Evolutionary conservation across 805 yeast species (phyloP), one percentile per base, ranked within the genome.

Genomic region (Debaryomyces tyrocola): DNA sequence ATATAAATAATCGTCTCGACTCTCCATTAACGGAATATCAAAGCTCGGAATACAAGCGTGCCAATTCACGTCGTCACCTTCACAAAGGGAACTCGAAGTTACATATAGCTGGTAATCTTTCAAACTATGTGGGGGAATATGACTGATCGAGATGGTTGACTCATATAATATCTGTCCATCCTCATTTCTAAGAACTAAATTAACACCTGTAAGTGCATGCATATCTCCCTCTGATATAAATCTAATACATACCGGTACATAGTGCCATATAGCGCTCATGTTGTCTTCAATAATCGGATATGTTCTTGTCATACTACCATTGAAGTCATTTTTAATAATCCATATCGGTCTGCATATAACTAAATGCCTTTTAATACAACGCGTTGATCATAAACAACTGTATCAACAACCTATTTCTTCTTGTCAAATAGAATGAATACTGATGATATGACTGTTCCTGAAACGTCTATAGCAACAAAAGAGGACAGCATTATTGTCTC

Each of bases 151-250:
- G 5, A 63, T 29, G 11, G 52, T 52, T 35, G 51, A 55, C 39
- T 55, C 56, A 2, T 34, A n/a, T 12, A 45, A 33, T 6, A 43
- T 33, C 8, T 14, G 12, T 14, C 28, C 33, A n/a, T 12, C 20
- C 10, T 24, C 10, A 7, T 44, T 46, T 14, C 20, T 29, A 10
- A 43, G 39, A 6, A 52, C 50, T 11, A 62, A 28, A 35, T 51
- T 53, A 4, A 61, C 50, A 8, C 69, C 69, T 2, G 68, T 62
- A 35, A 43, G 15, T 4, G 58, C 62, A 35, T 53, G 47, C 3
- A 43, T 42, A 2, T 54, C 57, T 8, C 46, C 47, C 2, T 50
- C 48, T 15, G 46, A 47, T n/a, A 57, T 41, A n/a, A 59, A 46
- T 27, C 67, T 48, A 2, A 64, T 41, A 9, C 62, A 45, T 6